Evolutionary conservation across 306 rosid species (phyloP), one percentile per base, ranked within the genome.

Genomic region (Quercus robur): DNA sequence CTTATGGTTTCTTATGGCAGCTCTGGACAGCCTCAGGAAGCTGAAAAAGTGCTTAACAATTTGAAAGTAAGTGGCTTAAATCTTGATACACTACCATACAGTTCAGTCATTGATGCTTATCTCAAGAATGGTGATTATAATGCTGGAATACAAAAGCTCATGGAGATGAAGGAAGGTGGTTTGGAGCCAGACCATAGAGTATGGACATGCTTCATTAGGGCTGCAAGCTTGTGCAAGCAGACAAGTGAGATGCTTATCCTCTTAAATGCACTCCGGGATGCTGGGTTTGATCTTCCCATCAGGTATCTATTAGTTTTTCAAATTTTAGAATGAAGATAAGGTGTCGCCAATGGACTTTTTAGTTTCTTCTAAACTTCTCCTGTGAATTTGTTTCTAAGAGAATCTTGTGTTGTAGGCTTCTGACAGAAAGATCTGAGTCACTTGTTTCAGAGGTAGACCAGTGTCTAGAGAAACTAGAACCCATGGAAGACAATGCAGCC

Each of bases 151-250:
- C 91, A 88, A 85, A 94, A 90, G 84, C 92, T 94, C 72, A 7
- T 61, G 14, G 93, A 84, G 79, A 94, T 94, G 97, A 89, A 84
- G 85, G 88, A 81, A 78, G 88, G 56, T 25, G 95, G 90, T 75
- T 79, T 90, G 70, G 92, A 86, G 82, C 91, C 92, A 51, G 98
- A 94, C 80, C 92, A 92, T 85, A 91, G 97, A 87, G 89, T 94
- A 84, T 94, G 98, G 98, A 94, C 98, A 1, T 94, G 98, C 85
- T 94, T 92, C 86, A 79, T 91, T 56, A 87, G 97, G 87, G 97
- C 95, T 61, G 98, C 98, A 77, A 92, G 97, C 82, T 86, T 92
- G 84, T 87, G 88, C 68, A 87, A 87, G 73, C 59, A 46, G 35
- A 54, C 79, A 74, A 83, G 85, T 75, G 97, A 93, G 57, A 94